Evolutionary conservation across 192 early-diverging fungal species (phyloP).

Genomic region (Rhizophagus sp.): DNA sequence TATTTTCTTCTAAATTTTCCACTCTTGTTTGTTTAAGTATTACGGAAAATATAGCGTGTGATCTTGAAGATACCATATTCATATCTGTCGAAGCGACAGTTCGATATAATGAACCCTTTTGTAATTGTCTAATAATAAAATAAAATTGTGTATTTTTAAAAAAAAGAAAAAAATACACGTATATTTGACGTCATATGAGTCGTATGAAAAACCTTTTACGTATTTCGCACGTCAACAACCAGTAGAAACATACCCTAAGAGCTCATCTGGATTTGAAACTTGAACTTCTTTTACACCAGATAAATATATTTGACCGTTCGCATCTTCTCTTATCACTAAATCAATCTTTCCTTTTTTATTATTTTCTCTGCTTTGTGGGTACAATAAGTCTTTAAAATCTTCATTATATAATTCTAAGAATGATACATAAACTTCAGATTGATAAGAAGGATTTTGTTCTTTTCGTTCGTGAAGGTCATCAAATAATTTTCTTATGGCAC

Average conservation of each 20-base stretch:
- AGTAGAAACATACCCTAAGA: constrained; percentile 44
- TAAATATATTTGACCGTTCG: constrained; percentile 83
- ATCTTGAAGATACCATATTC: constrained; percentile 91
- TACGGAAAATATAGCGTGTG: constrained; percentile 95
- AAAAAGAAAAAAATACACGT: no score
- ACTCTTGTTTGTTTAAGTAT: constrained; percentile 74
- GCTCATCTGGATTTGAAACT: constrained; percentile 68
- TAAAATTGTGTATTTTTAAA: no score
- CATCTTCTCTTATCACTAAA: constrained; percentile 76
- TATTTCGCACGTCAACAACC: no score
- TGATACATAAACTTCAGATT: constrained; percentile 67
- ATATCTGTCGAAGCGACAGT: constrained; percentile 92
- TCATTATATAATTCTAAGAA: constrained; percentile 99
- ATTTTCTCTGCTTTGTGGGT: constrained; percentile 35
- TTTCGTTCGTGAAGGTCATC: constrained; percentile 36
- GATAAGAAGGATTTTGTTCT: constrained; percentile 40
- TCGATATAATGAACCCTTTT: constrained; percentile 55
- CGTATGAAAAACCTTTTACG: no score
- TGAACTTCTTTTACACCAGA: constrained; percentile 79
- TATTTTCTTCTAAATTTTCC: constrained; percentile 37
- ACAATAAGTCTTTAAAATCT: constrained; percentile 86
- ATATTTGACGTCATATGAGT: no score
- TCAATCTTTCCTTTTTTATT: constrained; percentile 34
- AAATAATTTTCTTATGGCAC: constrained; percentile 65
- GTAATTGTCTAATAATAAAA: constrained; percentile 41